These are phyloP conservation scores for Phytophthora aleatoria DNA, from an alignment of 352 stramenopile genomes.

Conservation along the genomic window DNA sequence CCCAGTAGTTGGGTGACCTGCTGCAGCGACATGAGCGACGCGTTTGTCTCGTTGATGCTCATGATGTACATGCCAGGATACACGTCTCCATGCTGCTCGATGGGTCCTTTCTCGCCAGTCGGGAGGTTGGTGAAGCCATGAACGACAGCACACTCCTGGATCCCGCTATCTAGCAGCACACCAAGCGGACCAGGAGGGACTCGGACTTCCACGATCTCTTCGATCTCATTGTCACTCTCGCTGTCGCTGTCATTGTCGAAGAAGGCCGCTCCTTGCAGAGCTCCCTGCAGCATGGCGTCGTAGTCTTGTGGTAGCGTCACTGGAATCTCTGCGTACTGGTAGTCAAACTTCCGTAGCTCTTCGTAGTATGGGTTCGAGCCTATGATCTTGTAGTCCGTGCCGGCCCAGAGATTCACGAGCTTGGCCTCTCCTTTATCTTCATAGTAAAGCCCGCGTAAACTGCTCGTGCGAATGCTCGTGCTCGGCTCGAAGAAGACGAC, in stretches of 20 bases:
- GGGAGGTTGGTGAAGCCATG: constrained; percentile 79
- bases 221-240: constrained; percentile 79
- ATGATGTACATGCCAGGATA: constrained; percentile 87
- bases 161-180: constrained; percentile 77
- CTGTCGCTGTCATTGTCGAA: constrained; percentile 85
- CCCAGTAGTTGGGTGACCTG: constrained; percentile 73
- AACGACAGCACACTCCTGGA: constrained; percentile 80
- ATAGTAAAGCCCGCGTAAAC: constrained; percentile 79
- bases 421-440: constrained; percentile 75
- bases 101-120: constrained; percentile 61
- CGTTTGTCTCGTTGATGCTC: constrained; percentile 87
- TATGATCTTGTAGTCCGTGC: constrained; percentile 85
- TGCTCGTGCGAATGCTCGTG: constrained; percentile 76
- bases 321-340: constrained; percentile 73
- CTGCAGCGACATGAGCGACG: constrained; percentile 80
- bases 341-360: constrained; percentile 71
- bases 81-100: constrained; percentile 68
- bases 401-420: constrained; percentile 83
- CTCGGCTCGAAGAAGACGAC: constrained; percentile 85
- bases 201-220: constrained; percentile 74
- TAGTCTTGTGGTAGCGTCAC: constrained; percentile 46
- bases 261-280: constrained; percentile 75
- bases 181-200: constrained; percentile 76
- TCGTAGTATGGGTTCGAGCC: constrained; percentile 76
- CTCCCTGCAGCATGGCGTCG: constrained; percentile 70